These are phyloP conservation scores for Zoysia japonica DNA, from an alignment of 176 grass and related monocot genomes.

Conservation along the genomic window DNA sequence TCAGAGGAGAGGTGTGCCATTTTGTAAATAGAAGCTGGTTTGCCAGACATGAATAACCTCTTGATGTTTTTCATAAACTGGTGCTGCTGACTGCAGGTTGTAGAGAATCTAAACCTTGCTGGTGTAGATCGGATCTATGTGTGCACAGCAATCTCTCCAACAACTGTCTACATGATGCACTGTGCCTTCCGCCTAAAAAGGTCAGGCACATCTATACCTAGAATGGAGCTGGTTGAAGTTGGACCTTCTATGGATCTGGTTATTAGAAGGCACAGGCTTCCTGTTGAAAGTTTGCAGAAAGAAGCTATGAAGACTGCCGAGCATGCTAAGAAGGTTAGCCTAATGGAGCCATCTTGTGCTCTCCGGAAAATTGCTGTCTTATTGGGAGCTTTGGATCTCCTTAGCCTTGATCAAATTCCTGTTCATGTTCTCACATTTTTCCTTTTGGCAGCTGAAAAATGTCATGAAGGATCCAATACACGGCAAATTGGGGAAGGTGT, in stretches of 20 bases:
- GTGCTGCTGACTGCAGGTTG: constrained; percentile 56
- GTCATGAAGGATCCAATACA: constrained; percentile 53
- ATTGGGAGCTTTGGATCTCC: background rate
- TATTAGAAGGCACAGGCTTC: constrained; percentile 59
- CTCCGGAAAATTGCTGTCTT: background rate
- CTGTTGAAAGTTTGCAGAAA: constrained; percentile 75
- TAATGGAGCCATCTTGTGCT: constrained; percentile 10
- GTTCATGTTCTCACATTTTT: background rate
- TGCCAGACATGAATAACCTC: background rate
- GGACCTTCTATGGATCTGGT: constrained; percentile 90
- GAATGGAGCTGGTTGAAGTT: constrained; percentile 94
- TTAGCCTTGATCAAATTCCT: background rate
- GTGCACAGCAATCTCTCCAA: constrained; percentile 77
- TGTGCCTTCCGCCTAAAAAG: constrained; percentile 82
- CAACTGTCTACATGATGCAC: constrained; percentile 71
- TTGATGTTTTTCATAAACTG: constrained; percentile 1
- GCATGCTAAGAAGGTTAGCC: constrained; percentile 61
- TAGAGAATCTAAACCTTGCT: constrained; percentile 87
- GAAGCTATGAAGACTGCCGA: constrained; percentile 79
- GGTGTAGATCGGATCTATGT: constrained; percentile 80
- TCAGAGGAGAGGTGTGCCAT: constrained; percentile 74
- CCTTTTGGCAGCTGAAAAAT: constrained; percentile 77
- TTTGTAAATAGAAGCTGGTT: background rate
- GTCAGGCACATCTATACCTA: constrained; percentile 78
- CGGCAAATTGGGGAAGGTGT: constrained; percentile 68